Conservation (phyloP, 805 yeast genomes). For the Kockiozyma suomiensis region DNA sequence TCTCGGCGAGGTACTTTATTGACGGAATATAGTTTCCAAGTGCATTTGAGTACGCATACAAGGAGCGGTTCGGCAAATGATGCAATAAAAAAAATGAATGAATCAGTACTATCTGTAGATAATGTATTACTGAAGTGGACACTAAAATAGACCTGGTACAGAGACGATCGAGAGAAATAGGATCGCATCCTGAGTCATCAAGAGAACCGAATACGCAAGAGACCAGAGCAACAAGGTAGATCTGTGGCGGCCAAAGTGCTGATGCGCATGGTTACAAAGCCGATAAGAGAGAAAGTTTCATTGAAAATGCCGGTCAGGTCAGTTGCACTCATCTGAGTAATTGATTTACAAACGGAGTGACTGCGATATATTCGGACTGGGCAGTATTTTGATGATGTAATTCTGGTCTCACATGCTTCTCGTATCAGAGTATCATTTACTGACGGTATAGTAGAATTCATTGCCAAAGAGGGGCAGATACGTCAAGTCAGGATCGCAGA, state of each 20-base stretch:
- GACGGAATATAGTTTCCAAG: slow-evolving; percentile 1
- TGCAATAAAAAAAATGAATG: neutral
- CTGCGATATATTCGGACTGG: too few relatives aligned
- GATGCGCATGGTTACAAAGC: neutral
- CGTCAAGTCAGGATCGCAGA: too few relatives aligned
- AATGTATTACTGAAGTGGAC: too few relatives aligned
- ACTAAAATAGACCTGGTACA: slow-evolving; percentile 14
- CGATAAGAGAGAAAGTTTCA: neutral
- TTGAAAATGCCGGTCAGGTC: neutral
- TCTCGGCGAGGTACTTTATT: neutral
- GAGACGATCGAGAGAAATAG: slow-evolving; percentile 10
- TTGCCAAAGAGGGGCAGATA: too few relatives aligned
- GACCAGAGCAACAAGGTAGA: slow-evolving; percentile 12
- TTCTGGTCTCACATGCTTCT: too few relatives aligned
- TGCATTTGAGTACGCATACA: slow-evolving; percentile 7
- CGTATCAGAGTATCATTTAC: too few relatives aligned
- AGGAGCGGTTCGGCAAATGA: slow-evolving; percentile 2
- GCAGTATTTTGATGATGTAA: too few relatives aligned
- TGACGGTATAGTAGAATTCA: too few relatives aligned
- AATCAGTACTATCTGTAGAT: too few relatives aligned
- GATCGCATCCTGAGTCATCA: slow-evolving; percentile 6
- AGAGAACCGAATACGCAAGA: slow-evolving; percentile 10
- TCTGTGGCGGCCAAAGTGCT: neutral
- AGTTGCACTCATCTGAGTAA: too few relatives aligned
- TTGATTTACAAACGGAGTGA: too few relatives aligned